phyloP scores from a whole-genome alignment of 495 filamentous ascomycete species.

The Xylaria grammica region DNA sequence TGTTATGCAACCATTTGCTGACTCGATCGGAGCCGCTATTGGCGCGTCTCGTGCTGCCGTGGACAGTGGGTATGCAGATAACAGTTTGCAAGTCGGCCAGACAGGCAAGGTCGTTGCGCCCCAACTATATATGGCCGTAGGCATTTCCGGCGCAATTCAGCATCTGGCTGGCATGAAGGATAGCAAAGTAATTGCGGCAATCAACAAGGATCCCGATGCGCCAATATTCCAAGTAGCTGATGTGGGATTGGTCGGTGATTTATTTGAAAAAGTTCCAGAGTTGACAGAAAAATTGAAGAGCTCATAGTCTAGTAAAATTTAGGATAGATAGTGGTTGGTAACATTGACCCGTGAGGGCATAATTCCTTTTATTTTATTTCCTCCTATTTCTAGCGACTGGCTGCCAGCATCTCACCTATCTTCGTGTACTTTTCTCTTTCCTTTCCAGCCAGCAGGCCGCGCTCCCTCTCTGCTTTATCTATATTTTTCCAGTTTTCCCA shows the following conservation, averaged over 20 bases:
- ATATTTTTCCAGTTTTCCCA: slow-evolving; percentile 91
- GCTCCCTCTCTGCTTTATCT: slow-evolving; percentile 74
- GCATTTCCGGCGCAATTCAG: slow-evolving; percentile 96
- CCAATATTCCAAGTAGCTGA: slow-evolving; percentile 99
- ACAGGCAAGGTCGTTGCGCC: slow-evolving; percentile 98
- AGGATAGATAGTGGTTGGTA: slow-evolving; percentile 29
- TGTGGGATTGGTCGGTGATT: slow-evolving; percentile 90
- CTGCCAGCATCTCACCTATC: slow-evolving; percentile 76
- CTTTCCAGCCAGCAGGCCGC: slow-evolving; percentile 72
- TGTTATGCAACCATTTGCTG: slow-evolving; percentile 88
- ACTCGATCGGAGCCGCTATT: slow-evolving; percentile 89
- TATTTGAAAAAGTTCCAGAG: slow-evolving; percentile 95
- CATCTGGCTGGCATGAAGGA: slow-evolving; percentile 99
- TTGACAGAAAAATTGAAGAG: slow-evolving; percentile 91
- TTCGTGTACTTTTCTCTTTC: slow-evolving; percentile 82
- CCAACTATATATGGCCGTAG: slow-evolving; percentile 91
- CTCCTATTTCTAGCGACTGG: slow-evolving; percentile 34
- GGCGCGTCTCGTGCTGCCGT: slow-evolving; percentile 94
- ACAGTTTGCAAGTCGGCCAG: slow-evolving; percentile 97
- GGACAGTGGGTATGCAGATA: slow-evolving; percentile 98
- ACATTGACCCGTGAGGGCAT: slow-evolving; percentile 25
- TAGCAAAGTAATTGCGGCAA: slow-evolving; percentile 98
- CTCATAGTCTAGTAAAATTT: slow-evolving; percentile 44
- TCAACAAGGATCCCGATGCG: slow-evolving; percentile 97
- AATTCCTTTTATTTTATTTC: slow-evolving; percentile 20